phyloP scores from a whole-genome alignment of 768 basidiomycete species.

The Tylopilus sp. region DNA sequence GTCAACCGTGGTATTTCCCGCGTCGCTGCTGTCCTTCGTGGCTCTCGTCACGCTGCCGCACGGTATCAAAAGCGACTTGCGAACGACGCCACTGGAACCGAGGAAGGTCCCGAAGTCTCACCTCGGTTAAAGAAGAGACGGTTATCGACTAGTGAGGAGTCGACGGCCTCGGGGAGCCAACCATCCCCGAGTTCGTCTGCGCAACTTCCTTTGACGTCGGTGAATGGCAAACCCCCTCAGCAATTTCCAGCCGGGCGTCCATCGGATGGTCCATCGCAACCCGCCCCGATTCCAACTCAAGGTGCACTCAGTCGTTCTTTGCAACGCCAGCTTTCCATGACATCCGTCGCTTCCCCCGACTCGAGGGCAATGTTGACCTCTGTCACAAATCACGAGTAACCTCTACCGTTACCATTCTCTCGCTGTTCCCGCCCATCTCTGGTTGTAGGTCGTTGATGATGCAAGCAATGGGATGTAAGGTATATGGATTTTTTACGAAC shows the following conservation, averaged over 20 bases:
- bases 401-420: background rate
- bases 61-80: conserved; percentile 26
- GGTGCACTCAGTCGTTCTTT: conserved; percentile 18
- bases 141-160: conserved; percentile 9
- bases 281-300: conserved; percentile 3
- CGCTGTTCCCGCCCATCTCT: background rate
- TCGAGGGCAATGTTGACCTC: conserved; percentile 22
- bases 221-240: conserved; percentile 32
- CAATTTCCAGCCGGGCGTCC: conserved; percentile 28
- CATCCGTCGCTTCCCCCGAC: conserved; percentile 21
- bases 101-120: conserved; percentile 10
- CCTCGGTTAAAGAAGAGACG: conserved; percentile 27
- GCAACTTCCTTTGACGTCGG: conserved; percentile 16
- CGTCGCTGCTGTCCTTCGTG: conserved; percentile 13
- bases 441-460: background rate
- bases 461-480: background rate
- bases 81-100: conserved; percentile 7
- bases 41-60: background rate
- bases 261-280: conserved; percentile 3
- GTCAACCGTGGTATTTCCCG: conserved; percentile 22
- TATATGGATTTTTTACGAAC: conserved; percentile 10
- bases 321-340: conserved; percentile 28
- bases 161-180: conserved; percentile 1
- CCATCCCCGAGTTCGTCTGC: conserved; percentile 1
- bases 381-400: conserved; percentile 12